These are phyloP conservation scores for Podila clonocystis DNA, from an alignment of 192 early-diverging fungal species.

Conservation along the genomic window DNA sequence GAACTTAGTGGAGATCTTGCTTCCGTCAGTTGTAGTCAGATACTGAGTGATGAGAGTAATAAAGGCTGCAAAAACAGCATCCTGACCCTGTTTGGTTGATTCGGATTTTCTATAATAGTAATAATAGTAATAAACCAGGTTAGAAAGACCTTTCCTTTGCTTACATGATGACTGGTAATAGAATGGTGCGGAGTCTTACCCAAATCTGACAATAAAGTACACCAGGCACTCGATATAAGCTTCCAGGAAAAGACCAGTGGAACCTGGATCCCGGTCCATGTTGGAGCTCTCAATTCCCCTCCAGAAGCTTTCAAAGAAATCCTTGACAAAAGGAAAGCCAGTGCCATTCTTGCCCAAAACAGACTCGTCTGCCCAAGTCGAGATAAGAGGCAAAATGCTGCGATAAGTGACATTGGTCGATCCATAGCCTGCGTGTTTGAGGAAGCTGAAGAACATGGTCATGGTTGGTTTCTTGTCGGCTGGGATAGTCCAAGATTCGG, in stretches of 20 bases:
- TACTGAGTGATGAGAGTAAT: slow-evolving; percentile 14
- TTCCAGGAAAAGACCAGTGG: slow-evolving; percentile 61
- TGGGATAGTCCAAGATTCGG: slow-evolving; percentile 66
- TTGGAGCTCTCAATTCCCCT: slow-evolving; percentile 56
- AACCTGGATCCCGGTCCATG: slow-evolving; percentile 57
- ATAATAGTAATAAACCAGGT: neutral
- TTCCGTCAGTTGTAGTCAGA: slow-evolving; percentile 13
- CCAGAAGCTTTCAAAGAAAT: slow-evolving; percentile 75
- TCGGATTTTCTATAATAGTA: slow-evolving; percentile 21
- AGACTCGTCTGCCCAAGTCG: slow-evolving; percentile 36
- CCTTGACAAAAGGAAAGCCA: slow-evolving; percentile 56
- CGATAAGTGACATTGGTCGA: slow-evolving; percentile 76
- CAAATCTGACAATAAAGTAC: slow-evolving; percentile 59
- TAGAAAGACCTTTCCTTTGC: too few relatives aligned
- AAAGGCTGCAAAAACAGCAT: slow-evolving; percentile 27
- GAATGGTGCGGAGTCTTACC: slow-evolving; percentile 27
- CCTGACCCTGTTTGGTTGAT: slow-evolving; percentile 38
- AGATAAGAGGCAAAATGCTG: slow-evolving; percentile 78
- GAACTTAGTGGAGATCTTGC: slow-evolving; percentile 22
- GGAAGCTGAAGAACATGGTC: slow-evolving; percentile 72
- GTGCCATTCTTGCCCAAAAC: slow-evolving; percentile 43
- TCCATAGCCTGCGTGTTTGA: slow-evolving; percentile 73
- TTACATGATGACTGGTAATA: neutral
- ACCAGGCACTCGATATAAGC: slow-evolving; percentile 73
- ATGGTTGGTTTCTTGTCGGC: slow-evolving; percentile 69